phyloP scores from a whole-genome alignment of 768 basidiomycete genomes.

The Kwoniella mangroviensis region DNA sequence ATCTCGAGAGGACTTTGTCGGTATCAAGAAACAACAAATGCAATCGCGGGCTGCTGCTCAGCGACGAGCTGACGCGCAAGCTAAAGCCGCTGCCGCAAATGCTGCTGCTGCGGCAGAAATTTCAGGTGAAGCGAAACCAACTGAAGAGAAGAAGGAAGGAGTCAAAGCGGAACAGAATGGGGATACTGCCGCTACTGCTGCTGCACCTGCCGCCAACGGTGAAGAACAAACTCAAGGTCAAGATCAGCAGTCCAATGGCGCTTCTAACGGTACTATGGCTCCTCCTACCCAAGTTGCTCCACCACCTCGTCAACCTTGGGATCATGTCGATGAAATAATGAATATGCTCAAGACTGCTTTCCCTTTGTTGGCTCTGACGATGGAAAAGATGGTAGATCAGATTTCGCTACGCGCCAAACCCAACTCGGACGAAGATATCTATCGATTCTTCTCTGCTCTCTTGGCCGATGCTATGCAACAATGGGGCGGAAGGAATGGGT shows the following conservation, averaged over 20 bases:
- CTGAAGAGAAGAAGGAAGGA: conserved; percentile 37
- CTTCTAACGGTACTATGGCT: conserved; percentile 17
- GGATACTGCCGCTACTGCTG: conserved; percentile 16
- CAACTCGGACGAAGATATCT: conserved; percentile 87
- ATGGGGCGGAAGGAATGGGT: conserved; percentile 56
- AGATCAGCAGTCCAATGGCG: neutral
- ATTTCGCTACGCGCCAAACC: conserved; percentile 87
- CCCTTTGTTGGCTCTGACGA: conserved; percentile 87
- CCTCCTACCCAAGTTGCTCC: conserved; percentile 29
- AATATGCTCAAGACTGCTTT: conserved; percentile 93
- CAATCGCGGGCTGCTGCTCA: conserved; percentile 29
- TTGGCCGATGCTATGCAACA: conserved; percentile 79
- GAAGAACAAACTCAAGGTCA: neutral
- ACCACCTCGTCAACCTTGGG: conserved; percentile 69
- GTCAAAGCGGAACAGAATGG: conserved; percentile 37
- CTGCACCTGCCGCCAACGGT: conserved; percentile 14
- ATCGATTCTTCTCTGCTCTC: conserved; percentile 84
- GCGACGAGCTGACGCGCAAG: conserved; percentile 32
- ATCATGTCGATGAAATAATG: conserved; percentile 89
- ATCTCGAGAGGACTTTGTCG: conserved; percentile 70
- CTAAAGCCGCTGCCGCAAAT: conserved; percentile 34
- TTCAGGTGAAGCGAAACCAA: conserved; percentile 51
- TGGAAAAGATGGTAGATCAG: conserved; percentile 98
- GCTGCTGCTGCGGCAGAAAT: conserved; percentile 45
- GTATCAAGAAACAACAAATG: conserved; percentile 53